These are phyloP conservation scores for Brasilioporus rufonigricans DNA, from an alignment of 768 basidiomycete genomes.

Conservation along the genomic window DNA sequence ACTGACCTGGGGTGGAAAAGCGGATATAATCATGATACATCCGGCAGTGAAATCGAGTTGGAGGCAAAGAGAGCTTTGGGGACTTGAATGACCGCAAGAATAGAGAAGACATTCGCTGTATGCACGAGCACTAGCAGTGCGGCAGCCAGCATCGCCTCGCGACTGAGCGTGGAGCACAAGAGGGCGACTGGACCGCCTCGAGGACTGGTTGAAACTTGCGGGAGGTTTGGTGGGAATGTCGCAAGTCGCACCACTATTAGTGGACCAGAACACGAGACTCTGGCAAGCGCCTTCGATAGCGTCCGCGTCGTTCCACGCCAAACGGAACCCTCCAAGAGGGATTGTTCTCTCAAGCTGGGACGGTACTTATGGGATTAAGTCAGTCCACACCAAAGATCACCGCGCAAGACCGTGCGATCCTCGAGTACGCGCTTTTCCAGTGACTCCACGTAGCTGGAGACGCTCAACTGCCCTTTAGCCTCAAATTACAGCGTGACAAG, in stretches of 20 bases:
- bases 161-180: conserved; percentile 7
- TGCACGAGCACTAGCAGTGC: conserved; percentile 22
- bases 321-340: background rate
- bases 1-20: conserved; percentile 44
- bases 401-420: conserved; percentile 87
- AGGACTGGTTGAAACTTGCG: conserved; percentile 4
- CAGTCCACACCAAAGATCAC: conserved; percentile 89
- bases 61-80: conserved; percentile 6
- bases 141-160: conserved; percentile 34
- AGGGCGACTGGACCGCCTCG: conserved; percentile 6
- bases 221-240: conserved; percentile 19
- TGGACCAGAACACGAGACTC: background rate
- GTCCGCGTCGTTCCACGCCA: background rate
- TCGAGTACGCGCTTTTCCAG: conserved; percentile 72
- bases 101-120: conserved; percentile 29
- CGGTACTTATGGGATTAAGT: conserved; percentile 55
- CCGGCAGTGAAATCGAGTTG: conserved; percentile 22
- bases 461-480: conserved; percentile 44
- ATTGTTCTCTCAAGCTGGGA: conserved; percentile 3
- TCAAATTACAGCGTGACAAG: conserved; percentile 96
- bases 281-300: background rate
- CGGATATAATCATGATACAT: conserved; percentile 73
- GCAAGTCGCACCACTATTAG: background rate
- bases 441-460: conserved; percentile 17
- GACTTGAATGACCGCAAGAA: conserved; percentile 22